These are phyloP conservation scores for Tolypocladium nubicola DNA, from an alignment of 2,329 filamentous ascomycete species.

Conservation along the genomic window DNA sequence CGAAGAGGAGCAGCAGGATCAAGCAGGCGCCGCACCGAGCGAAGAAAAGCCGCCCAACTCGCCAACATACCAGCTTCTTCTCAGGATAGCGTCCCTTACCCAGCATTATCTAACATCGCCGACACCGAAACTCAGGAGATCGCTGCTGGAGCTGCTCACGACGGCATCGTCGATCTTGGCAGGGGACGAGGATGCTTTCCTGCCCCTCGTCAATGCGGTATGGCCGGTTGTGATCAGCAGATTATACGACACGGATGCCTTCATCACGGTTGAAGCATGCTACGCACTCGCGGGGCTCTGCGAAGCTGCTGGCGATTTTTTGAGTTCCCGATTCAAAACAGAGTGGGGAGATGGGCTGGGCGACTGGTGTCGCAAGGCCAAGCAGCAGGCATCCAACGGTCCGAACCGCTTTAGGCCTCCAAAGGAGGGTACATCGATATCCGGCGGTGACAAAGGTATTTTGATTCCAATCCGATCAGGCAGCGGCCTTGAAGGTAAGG, in stretches of 20 bases:
- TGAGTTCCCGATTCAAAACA: constrained; percentile 61
- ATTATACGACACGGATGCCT: constrained; percentile 55
- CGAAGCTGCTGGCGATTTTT: constrained; percentile 66
- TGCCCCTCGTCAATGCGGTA: constrained; percentile 80
- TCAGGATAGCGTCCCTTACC: constrained; percentile 71
- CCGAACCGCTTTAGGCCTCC: constrained; percentile 3
- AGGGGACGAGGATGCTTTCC: constrained; percentile 68
- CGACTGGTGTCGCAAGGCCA: constrained; percentile 35
- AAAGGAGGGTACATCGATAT: not conserved
- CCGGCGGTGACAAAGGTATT: constrained; percentile 9
- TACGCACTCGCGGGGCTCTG: constrained; percentile 61
- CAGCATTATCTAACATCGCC: constrained; percentile 86
- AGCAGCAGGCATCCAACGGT: constrained; percentile 23
- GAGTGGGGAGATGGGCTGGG: constrained; percentile 54
- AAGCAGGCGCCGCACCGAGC: constrained; percentile 21
- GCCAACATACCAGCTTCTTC: constrained; percentile 69
- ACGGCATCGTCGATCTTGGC: constrained; percentile 64
- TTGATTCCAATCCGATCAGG: constrained; percentile 21
- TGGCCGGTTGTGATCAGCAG: constrained; percentile 75
- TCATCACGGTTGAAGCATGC: constrained; percentile 60
- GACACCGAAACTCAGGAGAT: constrained; percentile 66
- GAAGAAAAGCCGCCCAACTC: constrained; percentile 55
- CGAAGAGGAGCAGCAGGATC: constrained; percentile 22
- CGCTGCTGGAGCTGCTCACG: constrained; percentile 65
- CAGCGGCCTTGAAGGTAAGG: constrained; percentile 9